Percentiles rank a stretch among this genome's conserved stretches.
phyloP scores from a whole-genome alignment of 768 basidiomycete genomes.

The Postia placenta region DNA sequence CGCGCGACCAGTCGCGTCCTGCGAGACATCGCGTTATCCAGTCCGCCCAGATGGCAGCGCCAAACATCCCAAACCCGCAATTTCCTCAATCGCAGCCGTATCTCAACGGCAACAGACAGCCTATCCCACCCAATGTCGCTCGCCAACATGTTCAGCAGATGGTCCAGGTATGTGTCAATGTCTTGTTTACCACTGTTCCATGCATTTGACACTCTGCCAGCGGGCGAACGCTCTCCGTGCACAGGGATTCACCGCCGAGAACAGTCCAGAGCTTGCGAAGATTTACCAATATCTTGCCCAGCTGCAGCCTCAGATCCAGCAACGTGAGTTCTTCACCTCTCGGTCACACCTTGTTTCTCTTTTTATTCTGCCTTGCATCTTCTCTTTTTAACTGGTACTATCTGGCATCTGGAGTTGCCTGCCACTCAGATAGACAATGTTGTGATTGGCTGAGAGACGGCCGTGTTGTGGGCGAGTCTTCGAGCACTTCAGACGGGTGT shows the following conservation, averaged over 20 bases:
- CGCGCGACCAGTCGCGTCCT: constrained; percentile 8
- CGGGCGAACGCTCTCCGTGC: constrained; percentile 36
- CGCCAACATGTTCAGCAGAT: constrained; percentile 22
- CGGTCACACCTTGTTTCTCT: no score
- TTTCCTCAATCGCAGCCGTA: constrained; percentile 10
- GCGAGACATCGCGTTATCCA: constrained; percentile 3
- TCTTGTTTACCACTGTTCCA: not conserved
- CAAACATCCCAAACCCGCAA: constrained; percentile 17
- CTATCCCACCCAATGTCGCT: constrained; percentile 2
- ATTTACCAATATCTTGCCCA: constrained; percentile 33
- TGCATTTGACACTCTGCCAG: constrained; percentile 22
- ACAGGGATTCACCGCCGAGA: constrained; percentile 41
- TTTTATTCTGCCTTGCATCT: not conserved
- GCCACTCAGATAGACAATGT: no score
- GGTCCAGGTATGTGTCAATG: constrained; percentile 18
- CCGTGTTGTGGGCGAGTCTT: no score
- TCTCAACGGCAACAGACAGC: constrained; percentile 13
- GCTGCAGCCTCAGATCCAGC: constrained; percentile 29
- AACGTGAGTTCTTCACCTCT: constrained; percentile 8
- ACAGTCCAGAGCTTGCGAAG: constrained; percentile 35
- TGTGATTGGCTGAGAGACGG: no score
- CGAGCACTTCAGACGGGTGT: no score
- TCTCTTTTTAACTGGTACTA: not conserved
- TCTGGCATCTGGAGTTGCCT: no score
- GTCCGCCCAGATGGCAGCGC: constrained; percentile 18